Percentiles rank a stretch among this genome's conserved stretches.
Conservation (phyloP, 345 rosid genomes). For the Eucalyptus globulus region DNA sequence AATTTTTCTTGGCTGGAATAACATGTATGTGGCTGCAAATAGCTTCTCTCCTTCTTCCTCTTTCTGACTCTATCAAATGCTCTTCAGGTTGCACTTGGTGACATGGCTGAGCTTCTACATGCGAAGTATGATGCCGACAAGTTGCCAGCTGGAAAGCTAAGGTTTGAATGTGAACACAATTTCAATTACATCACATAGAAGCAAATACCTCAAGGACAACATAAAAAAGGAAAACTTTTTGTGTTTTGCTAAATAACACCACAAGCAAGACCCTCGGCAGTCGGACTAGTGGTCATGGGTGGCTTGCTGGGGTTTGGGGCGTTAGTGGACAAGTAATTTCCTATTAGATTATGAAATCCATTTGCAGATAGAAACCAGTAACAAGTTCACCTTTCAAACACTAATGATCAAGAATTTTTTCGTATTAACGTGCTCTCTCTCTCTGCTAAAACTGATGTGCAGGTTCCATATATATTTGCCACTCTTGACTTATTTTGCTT, state of each 20-base stretch:
- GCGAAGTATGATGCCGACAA: slow-evolving; percentile 62
- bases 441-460: background rate
- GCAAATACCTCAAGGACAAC: background rate
- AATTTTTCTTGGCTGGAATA: background rate
- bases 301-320: background rate
- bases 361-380: background rate
- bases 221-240: background rate
- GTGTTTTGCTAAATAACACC: background rate
- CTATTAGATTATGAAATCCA: background rate
- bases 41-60: background rate
- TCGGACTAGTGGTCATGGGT: background rate
- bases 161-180: slow-evolving; percentile 19
- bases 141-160: slow-evolving; percentile 70
- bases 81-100: slow-evolving; percentile 82
- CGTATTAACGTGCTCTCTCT: background rate
- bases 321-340: background rate
- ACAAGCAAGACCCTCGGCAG: background rate
- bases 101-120: slow-evolving; percentile 56
- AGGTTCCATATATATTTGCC: background rate
- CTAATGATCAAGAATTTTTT: background rate
- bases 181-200: background rate
- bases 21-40: background rate
- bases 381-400: background rate
- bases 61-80: background rate
- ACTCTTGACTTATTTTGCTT: background rate